These are phyloP conservation scores for Aspergillus candidus DNA, from an alignment of 2,329 filamentous ascomycete genomes.

Conservation along the genomic window DNA sequence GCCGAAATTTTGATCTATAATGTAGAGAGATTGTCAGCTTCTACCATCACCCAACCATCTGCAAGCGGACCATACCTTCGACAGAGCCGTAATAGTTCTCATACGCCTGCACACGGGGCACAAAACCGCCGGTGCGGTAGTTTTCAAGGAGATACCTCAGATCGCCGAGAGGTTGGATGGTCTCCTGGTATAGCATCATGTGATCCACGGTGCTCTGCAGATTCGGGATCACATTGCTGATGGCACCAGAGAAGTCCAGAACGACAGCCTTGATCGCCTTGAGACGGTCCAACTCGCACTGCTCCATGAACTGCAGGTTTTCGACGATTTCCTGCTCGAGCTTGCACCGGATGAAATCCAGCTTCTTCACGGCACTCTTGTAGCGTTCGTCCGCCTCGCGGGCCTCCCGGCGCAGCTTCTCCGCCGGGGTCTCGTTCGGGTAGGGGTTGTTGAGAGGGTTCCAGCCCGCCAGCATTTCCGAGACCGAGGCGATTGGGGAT, in stretches of 20 bases:
- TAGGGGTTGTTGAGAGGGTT: conserved; percentile 84
- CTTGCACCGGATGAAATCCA: conserved; percentile 85
- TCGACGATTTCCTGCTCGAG: conserved; percentile 93
- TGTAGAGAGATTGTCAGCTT: conserved; percentile 8
- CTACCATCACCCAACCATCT: conserved; percentile 3
- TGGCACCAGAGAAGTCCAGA: conserved; percentile 91
- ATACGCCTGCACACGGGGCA: conserved; percentile 84
- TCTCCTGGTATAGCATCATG: conserved; percentile 99
- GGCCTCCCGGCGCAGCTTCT: conserved; percentile 82
- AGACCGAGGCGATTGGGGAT: conserved; percentile 76
- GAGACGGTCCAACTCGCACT: conserved; percentile 89
- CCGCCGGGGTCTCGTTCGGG: conserved; percentile 86
- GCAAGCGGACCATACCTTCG: conserved; percentile 48
- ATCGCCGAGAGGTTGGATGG: conserved; percentile 87
- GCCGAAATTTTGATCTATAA: conserved; percentile 82
- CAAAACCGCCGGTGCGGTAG: conserved; percentile 89
- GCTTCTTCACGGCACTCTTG: conserved; percentile 74
- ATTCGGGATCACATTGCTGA: conserved; percentile 96
- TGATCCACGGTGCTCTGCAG: conserved; percentile 93
- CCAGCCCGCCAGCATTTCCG: conserved; percentile 87
- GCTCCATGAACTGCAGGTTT: conserved; percentile 92
- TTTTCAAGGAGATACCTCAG: conserved; percentile 92
- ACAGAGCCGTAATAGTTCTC: conserved; percentile 99
- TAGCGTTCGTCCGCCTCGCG: conserved; percentile 89
- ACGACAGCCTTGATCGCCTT: conserved; percentile 98